Conservation (phyloP, 169 alveolate genomes). For the Plasmodium malariae region DNA sequence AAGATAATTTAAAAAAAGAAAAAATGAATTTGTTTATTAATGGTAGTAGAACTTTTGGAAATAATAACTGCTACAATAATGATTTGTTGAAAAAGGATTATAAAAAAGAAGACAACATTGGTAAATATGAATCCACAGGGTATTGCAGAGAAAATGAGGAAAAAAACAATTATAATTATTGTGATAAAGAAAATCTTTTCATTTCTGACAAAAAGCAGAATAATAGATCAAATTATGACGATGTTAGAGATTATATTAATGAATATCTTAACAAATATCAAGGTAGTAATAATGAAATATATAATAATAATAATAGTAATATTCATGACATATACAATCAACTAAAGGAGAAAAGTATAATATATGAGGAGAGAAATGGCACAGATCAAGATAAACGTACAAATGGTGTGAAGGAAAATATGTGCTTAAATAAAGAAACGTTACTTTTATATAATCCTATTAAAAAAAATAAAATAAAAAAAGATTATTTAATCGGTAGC, state of each 20-base stretch:
- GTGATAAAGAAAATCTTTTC: not conserved
- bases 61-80: not conserved
- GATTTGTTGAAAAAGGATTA: not conserved
- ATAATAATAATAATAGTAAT: conserved; percentile 18
- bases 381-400: not conserved
- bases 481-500: conserved; percentile 65
- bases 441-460: conserved; percentile 26
- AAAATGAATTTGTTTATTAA: not conserved
- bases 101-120: not conserved
- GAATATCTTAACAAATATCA: not conserved
- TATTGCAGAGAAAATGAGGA: not conserved
- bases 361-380: conserved; percentile 20
- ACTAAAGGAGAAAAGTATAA: conserved; percentile 16
- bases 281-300: not conserved
- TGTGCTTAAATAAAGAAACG: conserved; percentile 31
- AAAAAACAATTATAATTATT: not conserved
- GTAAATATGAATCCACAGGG: not conserved
- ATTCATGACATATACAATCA: conserved; percentile 52
- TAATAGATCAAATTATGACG: not conserved
- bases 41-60: too few relatives aligned
- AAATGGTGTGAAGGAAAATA: conserved; percentile 30
- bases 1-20: not conserved
- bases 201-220: not conserved
- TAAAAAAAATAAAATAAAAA: conserved; percentile 18
- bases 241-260: not conserved